A percentile compares a stretch with the other conserved stretches of the same genome.
Evolutionary conservation across 768 basidiomycete genomes (phyloP).

Genomic region (Fistulinella prunicolor): DNA sequence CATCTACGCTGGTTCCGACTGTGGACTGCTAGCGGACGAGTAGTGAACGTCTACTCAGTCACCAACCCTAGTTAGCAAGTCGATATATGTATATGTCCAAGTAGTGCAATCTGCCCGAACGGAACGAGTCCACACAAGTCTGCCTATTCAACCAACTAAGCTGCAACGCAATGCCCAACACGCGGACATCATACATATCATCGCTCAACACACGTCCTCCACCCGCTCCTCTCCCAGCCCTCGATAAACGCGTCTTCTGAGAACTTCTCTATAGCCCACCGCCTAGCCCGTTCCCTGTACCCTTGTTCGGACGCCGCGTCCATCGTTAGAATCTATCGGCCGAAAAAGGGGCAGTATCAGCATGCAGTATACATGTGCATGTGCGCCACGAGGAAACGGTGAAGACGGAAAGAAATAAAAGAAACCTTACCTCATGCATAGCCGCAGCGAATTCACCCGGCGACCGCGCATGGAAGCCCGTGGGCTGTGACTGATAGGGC

Average conservation of each 20-base stretch:
- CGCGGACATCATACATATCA: neutral
- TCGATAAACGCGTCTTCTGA: constrained; percentile 74
- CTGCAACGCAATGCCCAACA: no score
- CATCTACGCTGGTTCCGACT: no score
- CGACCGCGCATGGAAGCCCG: constrained; percentile 81
- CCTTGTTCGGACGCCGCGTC: constrained; percentile 50
- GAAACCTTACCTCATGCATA: constrained; percentile 48
- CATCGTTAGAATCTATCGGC: constrained; percentile 45
- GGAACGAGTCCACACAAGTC: no score
- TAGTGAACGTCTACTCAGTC: no score
- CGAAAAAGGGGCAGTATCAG: constrained; percentile 12
- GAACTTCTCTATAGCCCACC: constrained; percentile 70
- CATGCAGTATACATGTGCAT: neutral
- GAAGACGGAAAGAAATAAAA: neutral
- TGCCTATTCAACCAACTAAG: no score
- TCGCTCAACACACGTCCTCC: constrained; percentile 38
- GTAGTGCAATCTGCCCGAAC: no score
- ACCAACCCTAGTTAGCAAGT: no score
- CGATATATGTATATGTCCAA: no score
- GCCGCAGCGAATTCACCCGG: constrained; percentile 63
- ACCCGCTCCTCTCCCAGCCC: constrained; percentile 68
- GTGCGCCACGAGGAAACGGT: constrained; percentile 1
- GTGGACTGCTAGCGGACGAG: no score
- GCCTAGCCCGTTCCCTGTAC: constrained; percentile 66
- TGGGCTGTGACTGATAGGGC: constrained; percentile 65